phyloP scores from a whole-genome alignment of 208 protist species.

The Crithidia brevicula region DNA sequence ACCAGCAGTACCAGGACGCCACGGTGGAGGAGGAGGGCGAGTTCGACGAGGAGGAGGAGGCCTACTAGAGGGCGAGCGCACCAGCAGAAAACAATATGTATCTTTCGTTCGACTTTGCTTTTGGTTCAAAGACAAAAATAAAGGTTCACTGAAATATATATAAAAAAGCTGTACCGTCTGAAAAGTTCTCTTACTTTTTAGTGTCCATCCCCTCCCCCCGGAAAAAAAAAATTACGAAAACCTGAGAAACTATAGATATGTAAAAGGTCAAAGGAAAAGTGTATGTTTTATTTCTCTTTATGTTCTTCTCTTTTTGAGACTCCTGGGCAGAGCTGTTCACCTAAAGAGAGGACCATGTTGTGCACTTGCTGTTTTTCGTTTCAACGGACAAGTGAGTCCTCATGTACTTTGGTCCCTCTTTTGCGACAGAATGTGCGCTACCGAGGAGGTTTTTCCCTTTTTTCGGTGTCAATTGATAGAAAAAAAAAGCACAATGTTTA shows the following conservation, averaged over 20 bases:
- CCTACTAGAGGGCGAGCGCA: conserved; percentile 26
- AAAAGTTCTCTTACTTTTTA: conserved; percentile 11
- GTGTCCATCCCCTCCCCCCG: not conserved
- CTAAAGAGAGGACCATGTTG: not conserved
- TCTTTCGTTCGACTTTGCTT: conserved; percentile 12
- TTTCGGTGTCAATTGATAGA: no score
- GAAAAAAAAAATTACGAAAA: not conserved
- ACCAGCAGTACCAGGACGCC: conserved; percentile 94
- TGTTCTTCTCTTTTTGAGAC: not conserved
- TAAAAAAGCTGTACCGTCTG: conserved; percentile 5
- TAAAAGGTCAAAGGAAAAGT: not conserved
- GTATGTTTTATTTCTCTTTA: not conserved
- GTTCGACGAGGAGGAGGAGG: conserved; percentile 60
- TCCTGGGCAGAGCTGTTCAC: not conserved
- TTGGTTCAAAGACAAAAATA: no score
- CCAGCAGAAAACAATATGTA: not conserved
- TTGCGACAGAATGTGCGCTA: no score
- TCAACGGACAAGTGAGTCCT: not conserved
- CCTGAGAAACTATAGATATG: not conserved
- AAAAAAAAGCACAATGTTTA: no score
- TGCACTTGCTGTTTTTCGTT: not conserved
- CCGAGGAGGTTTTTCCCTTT: no score
- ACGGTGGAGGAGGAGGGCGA: conserved; percentile 82
- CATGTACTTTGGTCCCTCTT: no score
- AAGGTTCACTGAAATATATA: not conserved